Conservation (phyloP, 495 filamentous ascomycete genomes). For the Neurospora sp. region DNA sequence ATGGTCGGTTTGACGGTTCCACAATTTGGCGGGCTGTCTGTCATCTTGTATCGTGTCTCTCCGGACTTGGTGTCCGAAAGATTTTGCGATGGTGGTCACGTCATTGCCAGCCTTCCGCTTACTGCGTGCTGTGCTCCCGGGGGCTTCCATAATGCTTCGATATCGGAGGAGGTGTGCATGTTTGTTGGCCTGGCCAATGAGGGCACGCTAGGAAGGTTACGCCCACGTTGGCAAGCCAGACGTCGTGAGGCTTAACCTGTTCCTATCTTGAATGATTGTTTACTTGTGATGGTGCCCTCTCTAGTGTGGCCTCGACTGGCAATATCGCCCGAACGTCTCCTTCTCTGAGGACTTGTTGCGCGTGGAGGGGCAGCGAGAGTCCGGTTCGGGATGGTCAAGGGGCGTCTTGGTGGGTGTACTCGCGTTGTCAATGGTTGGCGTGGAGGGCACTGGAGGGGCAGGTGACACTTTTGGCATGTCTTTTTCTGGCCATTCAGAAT, state of each 20-base stretch:
- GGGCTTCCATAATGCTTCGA: neutral
- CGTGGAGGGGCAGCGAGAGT: conserved; percentile 16
- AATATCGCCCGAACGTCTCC: conserved; percentile 11
- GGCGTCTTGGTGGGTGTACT: neutral
- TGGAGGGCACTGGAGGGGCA: conserved; percentile 16
- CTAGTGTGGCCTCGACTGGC: conserved; percentile 10
- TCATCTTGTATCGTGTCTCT: neutral
- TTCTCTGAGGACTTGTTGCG: neutral
- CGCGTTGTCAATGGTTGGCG: neutral
- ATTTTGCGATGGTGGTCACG: neutral
- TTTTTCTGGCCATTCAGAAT: conserved; percentile 11
- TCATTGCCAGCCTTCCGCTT: neutral
- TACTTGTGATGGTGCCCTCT: neutral
- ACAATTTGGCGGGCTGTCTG: neutral
- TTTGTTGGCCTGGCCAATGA: neutral
- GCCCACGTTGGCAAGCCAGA: neutral
- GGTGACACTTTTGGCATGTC: conserved; percentile 16
- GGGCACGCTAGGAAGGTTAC: neutral
- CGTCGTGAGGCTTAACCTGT: neutral
- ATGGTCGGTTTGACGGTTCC: neutral
- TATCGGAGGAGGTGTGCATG: neutral
- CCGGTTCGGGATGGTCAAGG: neutral
- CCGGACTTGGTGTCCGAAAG: neutral
- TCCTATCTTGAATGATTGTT: neutral
- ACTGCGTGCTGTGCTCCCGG: neutral